Conservation (phyloP, 2,329 filamentous ascomycete genomes). For the Aspergillus luchuensis region DNA sequence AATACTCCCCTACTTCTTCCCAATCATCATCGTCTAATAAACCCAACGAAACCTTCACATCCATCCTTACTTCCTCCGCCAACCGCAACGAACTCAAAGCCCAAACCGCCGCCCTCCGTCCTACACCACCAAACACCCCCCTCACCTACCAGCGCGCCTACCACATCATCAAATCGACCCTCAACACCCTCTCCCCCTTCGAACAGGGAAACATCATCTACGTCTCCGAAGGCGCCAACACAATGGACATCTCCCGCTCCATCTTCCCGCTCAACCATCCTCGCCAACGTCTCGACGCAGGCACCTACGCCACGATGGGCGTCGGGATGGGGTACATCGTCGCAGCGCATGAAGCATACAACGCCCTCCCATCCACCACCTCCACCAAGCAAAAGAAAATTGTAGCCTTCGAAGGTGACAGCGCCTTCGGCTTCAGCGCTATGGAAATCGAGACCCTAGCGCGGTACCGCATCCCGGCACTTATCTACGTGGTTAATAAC, state of each 20-base stretch:
- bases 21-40: conserved; percentile 18
- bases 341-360: conserved; percentile 59
- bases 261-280: conserved; percentile 58
- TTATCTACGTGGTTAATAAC: conserved; percentile 61
- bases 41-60: conserved; percentile 27
- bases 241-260: conserved; percentile 62
- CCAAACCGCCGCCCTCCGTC: conserved; percentile 43
- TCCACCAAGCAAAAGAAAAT: conserved; percentile 51
- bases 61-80: conserved; percentile 32
- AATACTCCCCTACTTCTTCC: conserved; percentile 38
- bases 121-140: conserved; percentile 37
- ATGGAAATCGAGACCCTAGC: conserved; percentile 61
- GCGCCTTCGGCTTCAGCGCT: conserved; percentile 57
- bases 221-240: conserved; percentile 61
- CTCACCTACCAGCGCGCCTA: conserved; percentile 57
- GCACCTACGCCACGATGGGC: conserved; percentile 63
- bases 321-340: conserved; percentile 60
- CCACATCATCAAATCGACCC: conserved; percentile 53
- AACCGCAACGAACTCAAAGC: conserved; percentile 53
- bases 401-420: conserved; percentile 59
- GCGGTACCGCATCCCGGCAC: conserved; percentile 55
- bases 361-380: conserved; percentile 43
- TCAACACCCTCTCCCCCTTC: conserved; percentile 50
- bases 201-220: conserved; percentile 55
- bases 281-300: conserved; percentile 59